Base-by-base conservation (phyloP, 2,329 filamentous ascomycete genomes). In the Fusarium keratoplasticum region DNA sequence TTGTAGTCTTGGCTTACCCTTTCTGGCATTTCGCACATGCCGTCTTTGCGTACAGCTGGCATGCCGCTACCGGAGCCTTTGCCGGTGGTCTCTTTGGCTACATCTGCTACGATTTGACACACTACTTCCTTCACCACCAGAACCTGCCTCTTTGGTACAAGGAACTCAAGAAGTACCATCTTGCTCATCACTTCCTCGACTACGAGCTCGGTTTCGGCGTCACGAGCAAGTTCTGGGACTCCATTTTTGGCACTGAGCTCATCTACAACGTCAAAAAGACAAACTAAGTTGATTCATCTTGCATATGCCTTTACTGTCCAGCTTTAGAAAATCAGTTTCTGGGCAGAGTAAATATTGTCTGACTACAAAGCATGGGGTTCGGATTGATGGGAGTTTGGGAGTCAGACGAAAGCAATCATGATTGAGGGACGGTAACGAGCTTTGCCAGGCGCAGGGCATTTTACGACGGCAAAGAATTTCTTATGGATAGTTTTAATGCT, bases 161-260 rank as follows among this genome's bases (percentile, higher is more conserved):
- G 84, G 88, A 91, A 74, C 90, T 98, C 78, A 99, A 99, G 91
- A 98, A 98, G 84, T 97, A 98, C 81, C 96, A 99, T 81, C 91
- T 99, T 33, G 91, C 95, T 82, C 96, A 99, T 82, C 96, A 99
- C 85, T 99, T 98, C 84, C 94, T 96, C 71, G 96, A 99, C 82
- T 99, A 97, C 82, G 94, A 99, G 84, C 96, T 98, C 75, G 96
- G 96, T 61, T 99, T 98, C 78, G 96, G 96, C 66, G 96, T 99
- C 61, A 98, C 96, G 35, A 98, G 93, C 87, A 91, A 92, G 75
- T 98, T 99, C 87, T 99, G 96, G 96, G 96, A 99, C 82, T 86
- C 86, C 59, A 85, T 99, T 8, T 99, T 99, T 81, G 95, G 95
- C 75, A 99, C 96, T 1, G 93, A 97, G 84, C 87, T 99, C 55